Percentiles rank a stretch among this genome's conserved stretches.
These are phyloP conservation scores for Gynochthodes officinalis DNA, from an alignment of 257 asterid genomes.

Conservation along the genomic window DNA sequence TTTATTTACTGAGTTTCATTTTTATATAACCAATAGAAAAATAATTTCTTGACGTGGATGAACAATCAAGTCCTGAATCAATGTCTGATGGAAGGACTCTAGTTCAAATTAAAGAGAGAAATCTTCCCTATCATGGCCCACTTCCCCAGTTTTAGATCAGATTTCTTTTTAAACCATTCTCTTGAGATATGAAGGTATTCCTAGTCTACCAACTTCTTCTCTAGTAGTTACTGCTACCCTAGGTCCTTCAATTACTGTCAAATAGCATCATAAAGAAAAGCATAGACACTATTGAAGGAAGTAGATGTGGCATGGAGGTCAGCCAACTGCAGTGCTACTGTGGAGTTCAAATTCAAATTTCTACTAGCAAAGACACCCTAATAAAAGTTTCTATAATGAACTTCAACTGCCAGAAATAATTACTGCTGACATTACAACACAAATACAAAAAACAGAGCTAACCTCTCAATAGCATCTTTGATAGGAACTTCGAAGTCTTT, in stretches of 20 bases:
- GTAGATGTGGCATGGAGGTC: neutral
- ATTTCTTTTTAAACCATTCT: neutral
- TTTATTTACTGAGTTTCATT: neutral
- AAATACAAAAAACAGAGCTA: conserved; percentile 19
- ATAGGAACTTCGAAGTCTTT: conserved; percentile 32
- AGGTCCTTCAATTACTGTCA: neutral
- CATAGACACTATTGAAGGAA: too few relatives aligned
- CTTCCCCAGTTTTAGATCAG: neutral
- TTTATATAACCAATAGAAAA: neutral
- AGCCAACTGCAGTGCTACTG: neutral
- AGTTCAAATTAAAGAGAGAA: neutral
- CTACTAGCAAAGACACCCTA: neutral
- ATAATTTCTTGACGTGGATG: neutral
- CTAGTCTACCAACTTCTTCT: neutral
- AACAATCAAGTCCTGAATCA: neutral
- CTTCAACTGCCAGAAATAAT: neutral
- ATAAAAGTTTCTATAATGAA: neutral
- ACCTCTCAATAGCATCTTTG: conserved; percentile 52
- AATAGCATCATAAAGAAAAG: neutral
- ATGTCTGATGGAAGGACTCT: neutral
- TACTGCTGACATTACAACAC: neutral
- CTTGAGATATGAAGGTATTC: neutral
- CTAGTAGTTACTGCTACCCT: neutral
- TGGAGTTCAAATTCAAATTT: neutral
- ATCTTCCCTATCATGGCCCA: neutral